These are phyloP conservation scores for Trichoderma sp. DNA, from an alignment of 2,329 filamentous ascomycete genomes.

Conservation along the genomic window DNA sequence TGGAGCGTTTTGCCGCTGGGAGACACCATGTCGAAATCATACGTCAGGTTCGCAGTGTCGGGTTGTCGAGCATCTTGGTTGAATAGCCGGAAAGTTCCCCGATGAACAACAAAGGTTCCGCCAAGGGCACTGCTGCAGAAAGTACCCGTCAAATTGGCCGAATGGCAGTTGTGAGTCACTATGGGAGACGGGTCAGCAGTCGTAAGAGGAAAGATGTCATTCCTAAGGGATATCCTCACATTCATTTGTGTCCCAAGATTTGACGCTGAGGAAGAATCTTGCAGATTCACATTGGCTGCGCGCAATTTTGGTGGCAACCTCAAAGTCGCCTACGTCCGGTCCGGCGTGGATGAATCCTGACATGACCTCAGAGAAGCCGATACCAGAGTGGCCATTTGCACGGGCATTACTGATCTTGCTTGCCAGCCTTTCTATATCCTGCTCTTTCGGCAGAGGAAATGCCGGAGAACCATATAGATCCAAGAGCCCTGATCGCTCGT, in stretches of 20 bases:
- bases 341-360: background rate
- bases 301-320: constrained; percentile 28
- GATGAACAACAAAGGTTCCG: constrained; percentile 60
- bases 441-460: no score
- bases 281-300: constrained; percentile 51
- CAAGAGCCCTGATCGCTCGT: no score
- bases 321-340: constrained; percentile 29
- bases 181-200: background rate
- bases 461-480: no score
- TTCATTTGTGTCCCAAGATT: constrained; percentile 51
- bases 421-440: no score
- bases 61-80: constrained; percentile 31
- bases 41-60: no score
- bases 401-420: no score
- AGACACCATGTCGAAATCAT: no score
- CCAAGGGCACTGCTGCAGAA: constrained; percentile 42
- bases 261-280: constrained; percentile 62
- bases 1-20: no score
- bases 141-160: constrained; percentile 56
- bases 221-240: constrained; percentile 2
- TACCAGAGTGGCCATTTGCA: no score
- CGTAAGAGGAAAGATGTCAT: no score
- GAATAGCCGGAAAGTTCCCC: constrained; percentile 62
- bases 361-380: no score
- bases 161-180: constrained; percentile 32